Evolutionary conservation across 371 early-diverging fungal species (phyloP), one percentile per base, ranked within the genome.

Genomic region (Blakeslea trispora): DNA sequence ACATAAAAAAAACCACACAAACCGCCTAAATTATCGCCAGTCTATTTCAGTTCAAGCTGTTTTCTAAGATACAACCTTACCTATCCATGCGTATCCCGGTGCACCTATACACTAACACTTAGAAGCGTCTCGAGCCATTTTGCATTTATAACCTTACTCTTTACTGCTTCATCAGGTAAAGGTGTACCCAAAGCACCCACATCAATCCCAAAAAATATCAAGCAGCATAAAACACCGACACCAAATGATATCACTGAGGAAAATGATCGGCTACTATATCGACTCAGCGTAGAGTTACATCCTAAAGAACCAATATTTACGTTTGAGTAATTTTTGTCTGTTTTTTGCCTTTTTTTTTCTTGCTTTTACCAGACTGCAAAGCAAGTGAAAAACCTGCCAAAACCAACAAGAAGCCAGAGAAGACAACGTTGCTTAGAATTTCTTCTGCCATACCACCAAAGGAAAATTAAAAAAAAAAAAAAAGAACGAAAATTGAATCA

Each of bases 11-110:
- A 57, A 5, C 66, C 73, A 55, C 63, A 46, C 1, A 61, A 7
- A 17, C 72, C 72, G 15, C 72, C 72, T 65, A 57, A 42, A n/a
- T n/a, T 35, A 53, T 23, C 23, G 22, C 17, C 18, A 11, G 24
- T 18, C 17, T 40, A 34, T 45, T 17, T 8, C 3, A n/a, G 13
- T 42, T 14, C 34, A 8, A n/a, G n/a, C n/a, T n/a, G n/a, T n/a
- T n/a, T n/a, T n/a, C n/a, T 37, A 21, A n/a, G 17, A 22, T 1
- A 7, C 4, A 24, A 22, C 28, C 42, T 34, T 63, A 64, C 71
- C 71, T 17, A 74, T 57, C 71, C 67, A 71, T n/a, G 61, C 67
- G 43, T 67, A 71, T 18, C 50, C 64, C 15, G 71, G 71, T 10
- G 71, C 71, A 35, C 40, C 61, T 63, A 45, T 23, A 28, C 37